Evolutionary conservation across 1,284 basidiomycete species (phyloP), one percentile per base, ranked within the genome.

Genomic region (Apiotrichum gamsii): DNA sequence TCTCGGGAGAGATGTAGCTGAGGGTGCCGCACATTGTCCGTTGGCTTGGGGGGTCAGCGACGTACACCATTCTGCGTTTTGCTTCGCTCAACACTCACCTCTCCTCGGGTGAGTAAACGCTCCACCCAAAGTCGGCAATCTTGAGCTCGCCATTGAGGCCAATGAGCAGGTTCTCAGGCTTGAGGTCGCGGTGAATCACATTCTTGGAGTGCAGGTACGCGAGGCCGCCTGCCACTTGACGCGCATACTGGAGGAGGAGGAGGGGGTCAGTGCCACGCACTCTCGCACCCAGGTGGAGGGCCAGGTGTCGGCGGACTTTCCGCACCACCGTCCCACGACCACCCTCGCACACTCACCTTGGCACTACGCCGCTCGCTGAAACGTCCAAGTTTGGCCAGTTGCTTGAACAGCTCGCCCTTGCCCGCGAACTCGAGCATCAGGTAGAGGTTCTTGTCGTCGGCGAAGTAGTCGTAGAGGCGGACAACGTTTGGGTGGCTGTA

Each of bases 41-140:
- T 42, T 90, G 76, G 18, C 74, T 70, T n/a, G n/a, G n/a, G 46
- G 4, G 3, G 5, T 41, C 11, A 48, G 28, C 35, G 25, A 4
- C 42, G 8, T n/a, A n/a, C 20, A n/a, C n/a, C n/a, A n/a, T n/a
- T n/a, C n/a, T 29, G 19, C 8, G 28, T 31, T 4, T 9, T 30
- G 23, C 13, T 35, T 18, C 16, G 25, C 19, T 29, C 36, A 31
- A 13, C 8, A 23, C 72, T 30, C 37, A 76, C 75, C 75, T 82
- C 43, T 57, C 59, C 15, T 45, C 35, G 0, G 93, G 93, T 0
- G 94, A 93, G 69, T 97, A 90, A 1, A 97, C 93, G 62, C 86
- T 90, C 94, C 95, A 98, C 3, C 95, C 95, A 71, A 99, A 98
- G 71, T 98, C 94, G 4, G 84, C 95, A 52, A 99, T 96, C 78